These are phyloP conservation scores for Furculomyces boomerangus DNA, from an alignment of 371 early-diverging fungal genomes.

Conservation along the genomic window DNA sequence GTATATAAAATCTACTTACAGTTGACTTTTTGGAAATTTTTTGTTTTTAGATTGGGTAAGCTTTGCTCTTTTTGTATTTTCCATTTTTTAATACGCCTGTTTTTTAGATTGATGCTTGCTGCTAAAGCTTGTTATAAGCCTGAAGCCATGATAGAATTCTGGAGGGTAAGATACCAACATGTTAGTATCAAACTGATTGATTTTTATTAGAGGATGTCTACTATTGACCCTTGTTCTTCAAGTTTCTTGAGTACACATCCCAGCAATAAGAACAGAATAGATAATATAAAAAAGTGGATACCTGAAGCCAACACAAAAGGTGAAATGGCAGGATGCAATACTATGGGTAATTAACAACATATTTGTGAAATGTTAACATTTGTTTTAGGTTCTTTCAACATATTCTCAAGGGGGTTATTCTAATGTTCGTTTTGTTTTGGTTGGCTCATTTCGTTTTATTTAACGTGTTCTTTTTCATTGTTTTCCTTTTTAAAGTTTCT, in stretches of 20 bases:
- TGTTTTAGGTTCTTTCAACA: too few species aligned
- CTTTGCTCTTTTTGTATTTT: background rate
- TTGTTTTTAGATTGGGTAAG: conserved; percentile 1
- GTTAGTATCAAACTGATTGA: background rate
- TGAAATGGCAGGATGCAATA: conserved; percentile 23
- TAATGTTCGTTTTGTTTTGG: too few species aligned
- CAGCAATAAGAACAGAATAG: conserved; percentile 45
- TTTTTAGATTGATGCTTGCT: conserved; percentile 50
- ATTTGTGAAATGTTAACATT: too few species aligned
- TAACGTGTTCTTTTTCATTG: too few species aligned
- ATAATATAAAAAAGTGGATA: conserved; percentile 44
- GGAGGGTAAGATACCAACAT: conserved; percentile 13
- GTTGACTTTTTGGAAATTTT: background rate
- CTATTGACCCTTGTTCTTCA: conserved; percentile 20
- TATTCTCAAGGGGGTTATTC: too few species aligned
- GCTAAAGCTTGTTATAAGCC: conserved; percentile 89
- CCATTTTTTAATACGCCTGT: background rate
- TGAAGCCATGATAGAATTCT: conserved; percentile 42
- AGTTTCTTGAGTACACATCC: conserved; percentile 83
- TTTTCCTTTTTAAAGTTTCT: too few species aligned
- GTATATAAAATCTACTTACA: background rate
- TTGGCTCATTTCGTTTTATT: too few species aligned
- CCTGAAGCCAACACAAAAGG: conserved; percentile 34
- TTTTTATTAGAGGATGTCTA: conserved; percentile 20
- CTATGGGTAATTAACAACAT: too few species aligned